Percentiles rank a stretch among this genome's conserved stretches.
Evolutionary conservation across 106 monocot genomes (phyloP).

Genomic region (Allium sativum): DNA sequence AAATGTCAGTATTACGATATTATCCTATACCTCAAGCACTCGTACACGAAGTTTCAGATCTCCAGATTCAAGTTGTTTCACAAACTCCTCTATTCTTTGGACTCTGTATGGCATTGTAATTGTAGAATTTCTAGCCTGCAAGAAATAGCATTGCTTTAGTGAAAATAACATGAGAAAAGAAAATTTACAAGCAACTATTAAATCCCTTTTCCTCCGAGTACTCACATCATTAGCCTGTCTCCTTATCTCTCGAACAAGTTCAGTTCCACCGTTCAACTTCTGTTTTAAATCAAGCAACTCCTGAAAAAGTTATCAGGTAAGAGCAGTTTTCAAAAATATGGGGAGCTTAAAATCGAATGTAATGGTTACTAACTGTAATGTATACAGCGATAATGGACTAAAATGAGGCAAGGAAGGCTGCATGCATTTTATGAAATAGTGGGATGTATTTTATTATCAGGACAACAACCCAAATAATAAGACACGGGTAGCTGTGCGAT

Average conservation of each 20-base stretch:
- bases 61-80: slow-evolving; percentile 77
- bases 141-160: background rate
- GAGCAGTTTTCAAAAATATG: background rate
- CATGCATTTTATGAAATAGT: too few relatives aligned
- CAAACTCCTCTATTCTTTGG: slow-evolving; percentile 80
- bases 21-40: slow-evolving; percentile 76
- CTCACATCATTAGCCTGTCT: slow-evolving; percentile 84
- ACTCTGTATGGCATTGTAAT: slow-evolving; percentile 92
- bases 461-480: too few relatives aligned
- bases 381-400: too few relatives aligned
- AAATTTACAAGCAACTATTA: background rate
- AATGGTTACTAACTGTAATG: background rate
- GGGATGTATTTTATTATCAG: too few relatives aligned
- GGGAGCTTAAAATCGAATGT: background rate
- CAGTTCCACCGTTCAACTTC: slow-evolving; percentile 34
- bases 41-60: slow-evolving; percentile 87
- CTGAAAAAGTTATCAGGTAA: slow-evolving; percentile 32
- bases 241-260: slow-evolving; percentile 66
- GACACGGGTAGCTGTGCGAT: too few relatives aligned
- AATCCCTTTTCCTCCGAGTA: background rate
- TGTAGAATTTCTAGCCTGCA: slow-evolving; percentile 74
- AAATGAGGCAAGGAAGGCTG: too few relatives aligned
- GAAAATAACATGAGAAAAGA: background rate
- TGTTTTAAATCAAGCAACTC: slow-evolving; percentile 72
- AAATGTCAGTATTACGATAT: background rate